phyloP scores from a whole-genome alignment of 371 early-diverging fungal species.

The Mortierella sp. region DNA sequence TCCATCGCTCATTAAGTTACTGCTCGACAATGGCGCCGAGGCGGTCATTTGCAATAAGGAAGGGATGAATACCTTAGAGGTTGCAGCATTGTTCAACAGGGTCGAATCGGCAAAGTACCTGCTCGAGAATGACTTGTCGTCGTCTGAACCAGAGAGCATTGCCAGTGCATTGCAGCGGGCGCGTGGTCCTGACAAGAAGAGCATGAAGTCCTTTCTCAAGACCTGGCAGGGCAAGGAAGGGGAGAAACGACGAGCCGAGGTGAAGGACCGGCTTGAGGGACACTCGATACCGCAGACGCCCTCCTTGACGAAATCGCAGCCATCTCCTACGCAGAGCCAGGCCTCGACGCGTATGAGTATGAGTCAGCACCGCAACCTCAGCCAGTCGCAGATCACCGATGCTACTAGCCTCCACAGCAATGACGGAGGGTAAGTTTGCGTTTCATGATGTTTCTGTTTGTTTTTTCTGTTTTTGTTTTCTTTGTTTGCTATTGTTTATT shows the following conservation, averaged over 20 bases:
- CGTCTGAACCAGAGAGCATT: constrained; percentile 35
- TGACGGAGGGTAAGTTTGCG: constrained; percentile 24
- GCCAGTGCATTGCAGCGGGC: constrained; percentile 32
- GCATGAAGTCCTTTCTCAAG: constrained; percentile 33
- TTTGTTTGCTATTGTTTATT: background rate
- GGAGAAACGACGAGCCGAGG: constrained; percentile 31
- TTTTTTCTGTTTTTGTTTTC: background rate
- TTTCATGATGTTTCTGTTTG: background rate
- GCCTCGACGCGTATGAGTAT: constrained; percentile 13
- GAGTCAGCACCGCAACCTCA: constrained; percentile 28
- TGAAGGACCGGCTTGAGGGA: constrained; percentile 15
- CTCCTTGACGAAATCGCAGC: background rate
- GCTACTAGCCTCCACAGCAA: constrained; percentile 18
- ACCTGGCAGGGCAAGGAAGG: constrained; percentile 50
- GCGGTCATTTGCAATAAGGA: constrained; percentile 47
- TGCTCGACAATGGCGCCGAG: constrained; percentile 52
- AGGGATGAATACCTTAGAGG: constrained; percentile 52
- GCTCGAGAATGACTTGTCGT: constrained; percentile 47
- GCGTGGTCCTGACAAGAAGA: constrained; percentile 45
- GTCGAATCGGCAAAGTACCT: constrained; percentile 38
- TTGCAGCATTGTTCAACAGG: constrained; percentile 46
- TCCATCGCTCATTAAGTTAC: constrained; percentile 41
- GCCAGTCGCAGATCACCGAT: constrained; percentile 23
- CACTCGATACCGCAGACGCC: background rate
- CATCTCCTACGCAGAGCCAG: constrained; percentile 11